Conservation (phyloP, 1,139 yeast species). For the Kurtzmaniella quercitrusa region DNA sequence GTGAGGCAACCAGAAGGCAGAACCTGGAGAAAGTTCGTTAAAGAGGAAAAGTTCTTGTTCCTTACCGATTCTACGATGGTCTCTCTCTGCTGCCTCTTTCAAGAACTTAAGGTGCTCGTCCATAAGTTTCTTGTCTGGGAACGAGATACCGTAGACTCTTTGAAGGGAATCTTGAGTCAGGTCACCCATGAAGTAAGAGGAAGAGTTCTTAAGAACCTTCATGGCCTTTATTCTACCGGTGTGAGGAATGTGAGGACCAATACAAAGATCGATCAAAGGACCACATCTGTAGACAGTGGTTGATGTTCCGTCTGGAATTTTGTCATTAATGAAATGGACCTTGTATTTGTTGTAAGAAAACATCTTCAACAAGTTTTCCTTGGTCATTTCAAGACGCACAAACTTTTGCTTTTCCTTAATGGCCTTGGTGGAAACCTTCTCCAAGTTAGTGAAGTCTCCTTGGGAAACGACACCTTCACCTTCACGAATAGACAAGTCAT, state of each 20-base stretch:
- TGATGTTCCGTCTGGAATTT: constrained; percentile 94
- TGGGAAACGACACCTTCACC: constrained; percentile 76
- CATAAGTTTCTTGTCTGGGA: constrained; percentile 98
- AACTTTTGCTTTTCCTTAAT: constrained; percentile 96
- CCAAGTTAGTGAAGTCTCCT: constrained; percentile 79
- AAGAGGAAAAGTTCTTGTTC: constrained; percentile 95
- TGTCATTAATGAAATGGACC: constrained; percentile 78
- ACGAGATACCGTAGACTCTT: constrained; percentile 96
- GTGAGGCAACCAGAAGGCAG: constrained; percentile 97
- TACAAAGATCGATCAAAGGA: constrained; percentile 92
- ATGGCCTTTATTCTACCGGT: constrained; percentile 95
- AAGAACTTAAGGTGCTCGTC: constrained; percentile 92
- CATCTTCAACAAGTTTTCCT: constrained; percentile 89
- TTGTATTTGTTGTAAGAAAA: constrained; percentile 94
- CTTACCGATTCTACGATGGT: constrained; percentile 93
- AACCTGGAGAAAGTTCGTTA: constrained; percentile 96
- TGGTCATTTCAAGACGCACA: constrained; percentile 88
- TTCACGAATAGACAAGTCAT: constrained; percentile 86
- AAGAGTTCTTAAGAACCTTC: constrained; percentile 91
- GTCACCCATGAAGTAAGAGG: constrained; percentile 95
- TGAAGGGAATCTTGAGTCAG: constrained; percentile 90
- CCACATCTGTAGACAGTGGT: constrained; percentile 99
- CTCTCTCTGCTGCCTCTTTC: constrained; percentile 96
- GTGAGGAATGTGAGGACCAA: constrained; percentile 98
- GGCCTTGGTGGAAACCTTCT: constrained; percentile 83